These are phyloP conservation scores for Cicer chorassanicum DNA, from an alignment of 306 rosid species.

Conservation along the genomic window DNA sequence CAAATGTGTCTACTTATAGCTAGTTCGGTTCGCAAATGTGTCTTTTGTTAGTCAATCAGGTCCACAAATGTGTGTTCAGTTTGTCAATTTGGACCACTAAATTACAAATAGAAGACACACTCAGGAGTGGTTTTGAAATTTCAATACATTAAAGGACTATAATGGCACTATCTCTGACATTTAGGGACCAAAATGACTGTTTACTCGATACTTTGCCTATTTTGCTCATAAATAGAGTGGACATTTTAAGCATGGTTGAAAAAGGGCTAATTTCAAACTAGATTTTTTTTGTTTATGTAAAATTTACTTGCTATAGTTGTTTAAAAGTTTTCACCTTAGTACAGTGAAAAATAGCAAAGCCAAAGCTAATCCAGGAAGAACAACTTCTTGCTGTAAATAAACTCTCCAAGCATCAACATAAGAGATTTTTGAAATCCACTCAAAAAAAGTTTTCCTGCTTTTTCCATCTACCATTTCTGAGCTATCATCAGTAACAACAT, in stretches of 20 bases:
- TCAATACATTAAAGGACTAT: too few species aligned
- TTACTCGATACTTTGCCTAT: too few species aligned
- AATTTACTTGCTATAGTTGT: conserved; percentile 2
- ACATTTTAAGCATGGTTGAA: not conserved
- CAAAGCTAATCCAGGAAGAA: conserved; percentile 81
- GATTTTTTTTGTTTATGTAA: not conserved
- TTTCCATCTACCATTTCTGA: conserved; percentile 40
- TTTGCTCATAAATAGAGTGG: not conserved
- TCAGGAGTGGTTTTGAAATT: too few species aligned
- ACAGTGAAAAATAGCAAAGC: conserved; percentile 85
- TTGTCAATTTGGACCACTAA: too few species aligned
- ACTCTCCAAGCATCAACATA: conserved; percentile 77
- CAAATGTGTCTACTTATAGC: too few species aligned
- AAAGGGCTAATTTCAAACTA: conserved; percentile 10
- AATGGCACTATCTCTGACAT: too few species aligned
- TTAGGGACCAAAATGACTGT: too few species aligned
- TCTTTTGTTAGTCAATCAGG: too few species aligned
- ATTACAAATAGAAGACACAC: too few species aligned
- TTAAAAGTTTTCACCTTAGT: conserved; percentile 62
- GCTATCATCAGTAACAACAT: conserved; percentile 13
- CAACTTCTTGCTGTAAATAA: conserved; percentile 73
- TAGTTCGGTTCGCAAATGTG: too few species aligned
- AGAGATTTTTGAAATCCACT: conserved; percentile 54
- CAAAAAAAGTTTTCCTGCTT: conserved; percentile 31
- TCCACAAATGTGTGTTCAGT: too few species aligned